Evolutionary conservation across 1,284 basidiomycete species (phyloP).

Genomic region (Afroboletus lepidellus): DNA sequence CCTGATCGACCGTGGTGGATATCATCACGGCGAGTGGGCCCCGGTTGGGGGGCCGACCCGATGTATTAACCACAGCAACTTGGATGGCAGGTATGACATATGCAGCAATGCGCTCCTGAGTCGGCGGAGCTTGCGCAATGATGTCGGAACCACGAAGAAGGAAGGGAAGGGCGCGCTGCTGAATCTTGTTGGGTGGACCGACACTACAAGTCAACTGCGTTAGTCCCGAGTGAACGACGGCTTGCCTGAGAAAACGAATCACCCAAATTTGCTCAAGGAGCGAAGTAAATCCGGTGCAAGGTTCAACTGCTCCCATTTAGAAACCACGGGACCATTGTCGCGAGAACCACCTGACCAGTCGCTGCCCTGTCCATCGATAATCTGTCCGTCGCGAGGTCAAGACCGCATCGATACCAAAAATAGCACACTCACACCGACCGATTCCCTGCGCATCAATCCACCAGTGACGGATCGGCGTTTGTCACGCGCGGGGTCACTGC

Average conservation of each 20-base stretch:
- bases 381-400: constrained; percentile 36
- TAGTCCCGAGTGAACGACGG: constrained; percentile 11
- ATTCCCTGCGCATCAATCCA: constrained; percentile 67
- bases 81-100: constrained; percentile 95
- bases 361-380: constrained; percentile 51
- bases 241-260: constrained; percentile 31
- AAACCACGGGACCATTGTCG: constrained; percentile 81
- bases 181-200: constrained; percentile 98
- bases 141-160: constrained; percentile 92
- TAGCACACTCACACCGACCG: constrained; percentile 57
- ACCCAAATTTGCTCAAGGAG: constrained; percentile 94
- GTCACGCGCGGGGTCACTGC: constrained; percentile 45
- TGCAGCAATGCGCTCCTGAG: constrained; percentile 96
- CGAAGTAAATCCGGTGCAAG: constrained; percentile 85
- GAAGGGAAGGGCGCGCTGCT: constrained; percentile 94
- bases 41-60: constrained; percentile 53
- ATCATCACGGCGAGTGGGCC: constrained; percentile 91
- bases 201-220: constrained; percentile 51
- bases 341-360: constrained; percentile 55
- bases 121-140: constrained; percentile 97
- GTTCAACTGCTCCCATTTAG: constrained; percentile 95
- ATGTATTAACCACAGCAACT: constrained; percentile 67
- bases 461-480: constrained; percentile 74
- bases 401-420: not conserved
- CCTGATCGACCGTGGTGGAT: constrained; percentile 97